Evolutionary conservation across 1,284 basidiomycete genomes (phyloP).

Genomic region (Apiotrichum domesticum): DNA sequence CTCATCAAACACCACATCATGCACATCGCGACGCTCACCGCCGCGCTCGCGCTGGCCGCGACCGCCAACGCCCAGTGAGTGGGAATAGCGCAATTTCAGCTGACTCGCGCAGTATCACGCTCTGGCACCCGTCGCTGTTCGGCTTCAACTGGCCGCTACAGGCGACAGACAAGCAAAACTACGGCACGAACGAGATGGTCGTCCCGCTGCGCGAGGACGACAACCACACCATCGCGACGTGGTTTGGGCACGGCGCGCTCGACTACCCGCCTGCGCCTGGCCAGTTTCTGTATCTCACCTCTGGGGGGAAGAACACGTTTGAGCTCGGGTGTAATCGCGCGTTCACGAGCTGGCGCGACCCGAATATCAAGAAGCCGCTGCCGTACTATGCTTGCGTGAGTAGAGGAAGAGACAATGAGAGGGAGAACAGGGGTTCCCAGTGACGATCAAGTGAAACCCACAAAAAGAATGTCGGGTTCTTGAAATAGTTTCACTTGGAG

Average conservation of each 20-base stretch:
- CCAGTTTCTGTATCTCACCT: constrained; percentile 7
- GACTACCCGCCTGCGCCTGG: constrained; percentile 2
- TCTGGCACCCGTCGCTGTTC: neutral
- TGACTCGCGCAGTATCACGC: neutral
- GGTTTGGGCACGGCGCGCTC: constrained; percentile 57
- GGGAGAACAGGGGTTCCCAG: neutral
- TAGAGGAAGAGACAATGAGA: neutral
- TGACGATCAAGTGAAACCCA: no score
- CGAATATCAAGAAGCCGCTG: neutral
- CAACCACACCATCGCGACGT: constrained; percentile 29
- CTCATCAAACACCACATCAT: no score
- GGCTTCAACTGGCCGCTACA: constrained; percentile 1
- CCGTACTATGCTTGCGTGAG: constrained; percentile 4
- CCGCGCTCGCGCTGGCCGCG: neutral
- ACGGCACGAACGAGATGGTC: neutral
- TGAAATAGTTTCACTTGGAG: neutral
- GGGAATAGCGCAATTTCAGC: no score
- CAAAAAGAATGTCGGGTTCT: no score
- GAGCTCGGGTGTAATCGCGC: constrained; percentile 11
- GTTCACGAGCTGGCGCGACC: constrained; percentile 10
- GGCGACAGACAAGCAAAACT: neutral
- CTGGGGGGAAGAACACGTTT: constrained; percentile 1
- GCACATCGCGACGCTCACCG: neutral
- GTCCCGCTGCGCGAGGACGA: neutral
- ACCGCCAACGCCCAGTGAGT: no score